Evolutionary conservation across 192 early-diverging fungal species (phyloP).

Genomic region (Coemansia sp.): DNA sequence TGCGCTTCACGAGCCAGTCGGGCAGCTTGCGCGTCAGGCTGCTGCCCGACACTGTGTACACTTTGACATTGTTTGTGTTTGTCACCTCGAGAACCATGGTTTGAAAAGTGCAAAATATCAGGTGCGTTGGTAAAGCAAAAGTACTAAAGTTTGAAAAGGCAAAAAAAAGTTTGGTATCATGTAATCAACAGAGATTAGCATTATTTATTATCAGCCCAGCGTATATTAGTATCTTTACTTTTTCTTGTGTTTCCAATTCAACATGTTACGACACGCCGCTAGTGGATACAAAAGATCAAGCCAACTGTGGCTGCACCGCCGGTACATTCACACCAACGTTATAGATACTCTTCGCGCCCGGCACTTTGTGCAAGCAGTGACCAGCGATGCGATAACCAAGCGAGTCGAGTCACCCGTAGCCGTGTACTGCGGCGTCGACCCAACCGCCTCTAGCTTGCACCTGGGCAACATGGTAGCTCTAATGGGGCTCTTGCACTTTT

Average conservation of each 20-base stretch:
- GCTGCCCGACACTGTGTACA: conserved; percentile 77
- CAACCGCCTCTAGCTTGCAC: conserved; percentile 87
- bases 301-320: conserved; percentile 2
- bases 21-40: conserved; percentile 75
- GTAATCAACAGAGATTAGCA: too few relatives aligned
- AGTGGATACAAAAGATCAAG: conserved; percentile 3
- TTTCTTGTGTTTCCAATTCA: neutral
- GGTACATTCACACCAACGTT: conserved; percentile 31
- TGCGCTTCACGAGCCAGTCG: conserved; percentile 89
- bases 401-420: conserved; percentile 16
- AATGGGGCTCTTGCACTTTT: conserved; percentile 84
- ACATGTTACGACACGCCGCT: neutral
- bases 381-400: conserved; percentile 41
- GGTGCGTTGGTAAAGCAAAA: neutral
- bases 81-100: conserved; percentile 77
- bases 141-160: neutral
- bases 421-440: conserved; percentile 92
- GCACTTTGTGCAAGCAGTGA: conserved; percentile 58
- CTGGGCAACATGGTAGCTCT: conserved; percentile 87
- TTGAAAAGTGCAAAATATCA: neutral
- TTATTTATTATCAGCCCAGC: too few relatives aligned
- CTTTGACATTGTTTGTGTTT: conserved; percentile 92
- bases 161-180: conserved; percentile 1
- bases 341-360: conserved; percentile 50
- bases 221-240: neutral